Base-by-base conservation (phyloP, 805 yeast species). In the Ogataea salicorniae region DNA sequence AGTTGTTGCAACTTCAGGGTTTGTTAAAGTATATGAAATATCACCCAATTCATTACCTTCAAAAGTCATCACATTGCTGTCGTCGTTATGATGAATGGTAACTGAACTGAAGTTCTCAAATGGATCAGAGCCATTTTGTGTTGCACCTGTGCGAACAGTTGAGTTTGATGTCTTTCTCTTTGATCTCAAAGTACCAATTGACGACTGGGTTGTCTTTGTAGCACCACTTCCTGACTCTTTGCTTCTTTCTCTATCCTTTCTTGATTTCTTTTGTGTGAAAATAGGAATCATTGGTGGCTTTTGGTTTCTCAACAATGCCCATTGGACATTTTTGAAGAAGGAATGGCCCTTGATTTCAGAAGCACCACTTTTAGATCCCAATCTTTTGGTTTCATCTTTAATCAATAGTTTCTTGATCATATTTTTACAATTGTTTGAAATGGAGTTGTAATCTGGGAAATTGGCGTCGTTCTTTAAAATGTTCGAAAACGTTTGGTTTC, bases 201-300 rank as follows among this genome's bases (percentile, higher is more conserved):
- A 62, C 5, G 63, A 56, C 34, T 60, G 59, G 5, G 56, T 59
- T 35, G 46, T 47, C 31, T 49, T 52, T 23, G 35, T 42, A 15
- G 34, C 34, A 6, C 41, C 36, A 9, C 33, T 31, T 17, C 23
- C 20, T 9, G 26, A 15, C 1, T 14, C 37, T 11, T 34, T 31
- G 17, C 39, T 42, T 5, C 49, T 41, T 37, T 52, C 58, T 49
- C 51, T 47, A 17, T 52, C 57, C 17, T 39, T 47, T 29, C 57
- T 52, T 17, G 38, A 39, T 35, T 58, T 60, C 42, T 57, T 59
- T 23, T 57, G 56, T 14, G 63, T 58, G 38, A 89, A 74, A 0
- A 85, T 85, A 0, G 99, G 99, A 16, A 94, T 83, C 83, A 94
- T 83, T 15, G 99, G 99, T 1, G 99, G 98, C 49, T 85, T 84